Percentiles rank a stretch among this genome's conserved stretches.
phyloP scores from a whole-genome alignment of 129 eudicot genomes.

The Helianthus annuus region DNA sequence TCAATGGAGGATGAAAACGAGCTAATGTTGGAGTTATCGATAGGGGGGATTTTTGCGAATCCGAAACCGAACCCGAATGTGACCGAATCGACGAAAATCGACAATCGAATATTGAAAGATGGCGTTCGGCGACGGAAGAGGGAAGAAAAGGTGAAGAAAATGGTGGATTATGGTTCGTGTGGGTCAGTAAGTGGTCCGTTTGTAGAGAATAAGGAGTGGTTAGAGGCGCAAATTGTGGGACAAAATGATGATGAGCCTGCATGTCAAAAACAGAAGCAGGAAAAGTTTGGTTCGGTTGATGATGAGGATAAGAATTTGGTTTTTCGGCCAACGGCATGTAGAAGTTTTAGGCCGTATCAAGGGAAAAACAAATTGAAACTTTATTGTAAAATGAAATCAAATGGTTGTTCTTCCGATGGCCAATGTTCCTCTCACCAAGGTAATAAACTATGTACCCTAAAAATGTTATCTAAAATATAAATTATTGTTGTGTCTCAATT shows the following conservation, averaged over 20 bases:
- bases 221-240: background rate
- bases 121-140: conserved; percentile 43
- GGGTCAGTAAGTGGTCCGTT: conserved; percentile 19
- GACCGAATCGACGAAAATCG: background rate
- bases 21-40: conserved; percentile 66
- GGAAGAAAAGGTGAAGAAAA: conserved; percentile 41
- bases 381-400: background rate
- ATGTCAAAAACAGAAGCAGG: conserved; percentile 10
- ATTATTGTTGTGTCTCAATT: no score
- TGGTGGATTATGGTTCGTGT: conserved; percentile 23
- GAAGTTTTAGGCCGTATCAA: conserved; percentile 36
- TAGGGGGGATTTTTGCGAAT: conserved; percentile 47
- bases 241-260: background rate
- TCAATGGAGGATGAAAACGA: conserved; percentile 40
- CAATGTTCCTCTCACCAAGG: background rate
- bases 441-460: no score
- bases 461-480: no score
- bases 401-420: background rate
- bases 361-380: no score
- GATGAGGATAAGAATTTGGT: background rate
- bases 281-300: background rate
- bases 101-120: conserved; percentile 25
- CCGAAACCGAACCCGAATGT: conserved; percentile 12
- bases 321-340: background rate
- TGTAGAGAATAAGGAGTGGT: background rate